phyloP scores from a whole-genome alignment of 2,329 filamentous ascomycete genomes.

The Xylariomycetidae sp. region DNA sequence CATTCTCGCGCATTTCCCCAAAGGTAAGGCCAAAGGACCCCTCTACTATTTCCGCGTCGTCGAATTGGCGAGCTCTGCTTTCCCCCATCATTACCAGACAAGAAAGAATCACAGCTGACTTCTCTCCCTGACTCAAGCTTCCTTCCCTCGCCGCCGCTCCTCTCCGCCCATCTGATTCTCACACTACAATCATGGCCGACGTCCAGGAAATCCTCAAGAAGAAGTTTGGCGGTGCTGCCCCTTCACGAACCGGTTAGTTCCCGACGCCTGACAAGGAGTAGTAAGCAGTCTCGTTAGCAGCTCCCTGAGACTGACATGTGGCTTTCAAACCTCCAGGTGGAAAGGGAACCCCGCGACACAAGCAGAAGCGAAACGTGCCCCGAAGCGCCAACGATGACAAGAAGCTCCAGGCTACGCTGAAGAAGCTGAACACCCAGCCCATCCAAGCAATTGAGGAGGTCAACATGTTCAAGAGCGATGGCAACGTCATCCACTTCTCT shows the following conservation, averaged over 20 bases:
- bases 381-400: conserved; percentile 95
- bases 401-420: conserved; percentile 95
- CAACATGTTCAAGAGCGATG: conserved; percentile 99
- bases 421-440: conserved; percentile 99
- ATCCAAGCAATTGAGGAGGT: conserved; percentile 99
- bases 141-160: conserved; percentile 8
- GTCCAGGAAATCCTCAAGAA: conserved; percentile 39
- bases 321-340: too few relatives aligned
- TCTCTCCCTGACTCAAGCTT: too few relatives aligned
- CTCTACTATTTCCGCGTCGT: too few relatives aligned
- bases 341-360: conserved; percentile 96
- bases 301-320: too few relatives aligned
- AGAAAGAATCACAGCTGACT: too few relatives aligned
- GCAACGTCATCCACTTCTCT: conserved; percentile 99
- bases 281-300: too few relatives aligned
- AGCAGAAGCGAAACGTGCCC: conserved; percentile 97
- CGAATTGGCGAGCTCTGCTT: too few relatives aligned
- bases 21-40: too few relatives aligned
- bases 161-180: conserved; percentile 8
- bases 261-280: background rate
- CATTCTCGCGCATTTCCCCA: too few relatives aligned
- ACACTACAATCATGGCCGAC: conserved; percentile 31
- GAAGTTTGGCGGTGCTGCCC: conserved; percentile 30
- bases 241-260: conserved; percentile 29
- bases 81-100: too few relatives aligned